These are phyloP conservation scores for Kewa caespitosa DNA, from an alignment of 179 eudicot species.

Conservation along the genomic window DNA sequence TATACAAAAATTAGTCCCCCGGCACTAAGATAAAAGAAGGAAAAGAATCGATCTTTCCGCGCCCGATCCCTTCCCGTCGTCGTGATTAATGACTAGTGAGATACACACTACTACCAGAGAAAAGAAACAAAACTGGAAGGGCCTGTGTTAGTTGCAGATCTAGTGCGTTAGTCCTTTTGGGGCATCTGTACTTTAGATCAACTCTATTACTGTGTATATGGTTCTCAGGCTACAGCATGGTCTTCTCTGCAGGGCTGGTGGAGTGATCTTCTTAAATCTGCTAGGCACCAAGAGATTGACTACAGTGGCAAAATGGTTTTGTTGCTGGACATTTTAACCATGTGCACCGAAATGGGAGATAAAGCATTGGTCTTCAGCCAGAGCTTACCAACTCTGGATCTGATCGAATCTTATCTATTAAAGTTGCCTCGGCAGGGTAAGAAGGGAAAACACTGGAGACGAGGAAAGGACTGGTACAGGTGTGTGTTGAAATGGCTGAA, in stretches of 20 bases:
- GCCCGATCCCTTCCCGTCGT: too few species aligned
- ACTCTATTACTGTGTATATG: not conserved
- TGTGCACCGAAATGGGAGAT: constrained; percentile 72
- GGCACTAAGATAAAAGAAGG: too few species aligned
- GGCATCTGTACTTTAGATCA: not conserved
- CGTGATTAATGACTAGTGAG: too few species aligned
- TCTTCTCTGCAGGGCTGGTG: constrained; percentile 82
- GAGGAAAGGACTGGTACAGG: constrained; percentile 98
- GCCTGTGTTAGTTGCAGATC: not conserved
- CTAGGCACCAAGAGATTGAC: constrained; percentile 56
- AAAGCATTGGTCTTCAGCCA: constrained; percentile 94
- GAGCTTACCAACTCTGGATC: constrained; percentile 79
- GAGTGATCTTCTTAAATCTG: constrained; percentile 62
- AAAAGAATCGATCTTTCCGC: too few species aligned
- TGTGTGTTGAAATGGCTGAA: constrained; percentile 31
- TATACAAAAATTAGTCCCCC: too few species aligned
- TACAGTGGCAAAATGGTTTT: constrained; percentile 97
- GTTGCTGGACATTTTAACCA: constrained; percentile 76
- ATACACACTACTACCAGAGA: not conserved
- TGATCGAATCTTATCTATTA: constrained; percentile 71
- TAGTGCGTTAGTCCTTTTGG: not conserved
- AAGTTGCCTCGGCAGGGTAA: constrained; percentile 54
- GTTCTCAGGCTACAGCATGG: not conserved
- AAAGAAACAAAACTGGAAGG: not conserved
- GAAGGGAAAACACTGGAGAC: constrained; percentile 74